Conservation (phyloP, 257 asterid species). For the Salvia miltiorrhiza region DNA sequence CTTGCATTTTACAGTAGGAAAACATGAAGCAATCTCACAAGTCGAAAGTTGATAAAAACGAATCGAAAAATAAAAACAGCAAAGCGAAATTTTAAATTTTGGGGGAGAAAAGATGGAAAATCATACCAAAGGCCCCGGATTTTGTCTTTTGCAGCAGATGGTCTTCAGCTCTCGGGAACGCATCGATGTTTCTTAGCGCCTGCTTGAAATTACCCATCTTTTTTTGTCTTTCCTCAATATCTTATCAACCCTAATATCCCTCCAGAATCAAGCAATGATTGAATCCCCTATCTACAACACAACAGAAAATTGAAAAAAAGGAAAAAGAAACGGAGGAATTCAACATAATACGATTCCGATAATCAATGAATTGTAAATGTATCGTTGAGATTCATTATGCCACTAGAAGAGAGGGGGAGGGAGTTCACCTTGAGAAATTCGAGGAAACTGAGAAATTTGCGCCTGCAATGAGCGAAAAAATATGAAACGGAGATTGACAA, state of each 20-base stretch:
- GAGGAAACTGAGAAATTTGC: constrained; percentile 12
- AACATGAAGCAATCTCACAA: constrained; percentile 14
- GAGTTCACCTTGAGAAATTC: neutral
- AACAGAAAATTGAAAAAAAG: neutral
- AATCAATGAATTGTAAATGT: constrained; percentile 10
- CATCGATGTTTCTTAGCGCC: constrained; percentile 71
- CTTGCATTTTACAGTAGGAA: neutral
- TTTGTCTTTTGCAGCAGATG: constrained; percentile 88
- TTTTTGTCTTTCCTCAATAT: constrained; percentile 1
- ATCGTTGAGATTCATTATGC: neutral
- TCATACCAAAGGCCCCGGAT: constrained; percentile 88
- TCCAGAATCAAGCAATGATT: constrained; percentile 28
- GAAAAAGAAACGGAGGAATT: neutral
- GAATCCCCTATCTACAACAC: constrained; percentile 24
- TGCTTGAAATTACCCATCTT: constrained; percentile 82
- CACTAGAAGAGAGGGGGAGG: too few species aligned
- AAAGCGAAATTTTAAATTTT: neutral
- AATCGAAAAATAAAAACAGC: neutral
- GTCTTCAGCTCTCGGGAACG: constrained; percentile 96
- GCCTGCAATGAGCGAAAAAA: constrained; percentile 17
- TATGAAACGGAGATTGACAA: neutral
- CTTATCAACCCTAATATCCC: constrained; percentile 23
- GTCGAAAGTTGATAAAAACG: neutral
- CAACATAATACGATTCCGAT: neutral
- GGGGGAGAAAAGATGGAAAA: neutral